phyloP scores from a whole-genome alignment of 345 rosid genomes.

The Erysimum cheiranthoides region DNA sequence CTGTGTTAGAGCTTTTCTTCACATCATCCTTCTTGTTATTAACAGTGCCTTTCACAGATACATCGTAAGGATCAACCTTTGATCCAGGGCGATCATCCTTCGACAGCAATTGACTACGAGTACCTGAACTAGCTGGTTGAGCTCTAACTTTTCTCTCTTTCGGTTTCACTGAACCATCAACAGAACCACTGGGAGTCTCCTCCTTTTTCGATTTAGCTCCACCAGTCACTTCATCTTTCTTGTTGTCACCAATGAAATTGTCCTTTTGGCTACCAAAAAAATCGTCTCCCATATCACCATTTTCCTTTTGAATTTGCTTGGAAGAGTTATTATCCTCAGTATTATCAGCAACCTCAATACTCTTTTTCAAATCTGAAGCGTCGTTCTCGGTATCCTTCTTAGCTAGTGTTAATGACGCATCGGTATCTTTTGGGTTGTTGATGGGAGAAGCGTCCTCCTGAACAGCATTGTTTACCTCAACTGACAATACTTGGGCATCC shows the following conservation, averaged over 20 bases:
- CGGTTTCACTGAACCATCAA: slow-evolving; percentile 45
- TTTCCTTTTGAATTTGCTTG: slow-evolving; percentile 33
- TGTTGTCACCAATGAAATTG: slow-evolving; percentile 43
- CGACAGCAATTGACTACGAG: slow-evolving; percentile 33
- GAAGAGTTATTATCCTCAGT: no score
- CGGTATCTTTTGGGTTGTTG: slow-evolving; percentile 35
- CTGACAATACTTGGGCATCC: slow-evolving; percentile 32
- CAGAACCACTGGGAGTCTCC: slow-evolving; percentile 41
- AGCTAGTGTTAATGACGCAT: slow-evolving; percentile 32
- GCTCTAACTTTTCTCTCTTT: slow-evolving; percentile 43
- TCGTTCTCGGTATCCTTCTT: slow-evolving; percentile 34
- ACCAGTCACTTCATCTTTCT: slow-evolving; percentile 39
- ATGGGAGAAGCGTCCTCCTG: slow-evolving; percentile 32
- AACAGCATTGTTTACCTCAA: slow-evolving; percentile 43
- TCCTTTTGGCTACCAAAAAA: slow-evolving; percentile 47
- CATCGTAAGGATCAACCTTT: slow-evolving; percentile 16
- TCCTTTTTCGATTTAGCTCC: slow-evolving; percentile 41
- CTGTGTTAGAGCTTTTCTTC: slow-evolving; percentile 17
- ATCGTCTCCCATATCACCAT: slow-evolving; percentile 47
- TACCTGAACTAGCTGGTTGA: slow-evolving; percentile 47
- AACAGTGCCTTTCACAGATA: slow-evolving; percentile 30
- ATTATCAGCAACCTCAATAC: neutral
- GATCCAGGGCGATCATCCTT: slow-evolving; percentile 31
- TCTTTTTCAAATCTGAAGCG: slow-evolving; percentile 21
- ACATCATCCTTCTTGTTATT: slow-evolving; percentile 45